Conservation (phyloP, 345 rosid genomes). For the Eucalyptus tenuipes region DNA sequence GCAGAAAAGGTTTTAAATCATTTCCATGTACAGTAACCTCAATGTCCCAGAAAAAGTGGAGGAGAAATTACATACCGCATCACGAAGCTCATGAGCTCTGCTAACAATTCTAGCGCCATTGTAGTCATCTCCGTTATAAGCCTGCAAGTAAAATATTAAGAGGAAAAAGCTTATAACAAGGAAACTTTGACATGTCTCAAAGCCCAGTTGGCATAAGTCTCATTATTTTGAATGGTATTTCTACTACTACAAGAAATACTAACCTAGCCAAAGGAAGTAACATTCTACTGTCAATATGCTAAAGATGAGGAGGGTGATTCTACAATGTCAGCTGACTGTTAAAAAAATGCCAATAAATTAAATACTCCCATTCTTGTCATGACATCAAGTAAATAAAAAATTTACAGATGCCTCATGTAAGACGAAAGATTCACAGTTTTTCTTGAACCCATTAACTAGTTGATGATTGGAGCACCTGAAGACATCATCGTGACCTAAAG, state of each 20-base stretch:
- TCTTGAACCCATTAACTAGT: background rate
- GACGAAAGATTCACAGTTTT: background rate
- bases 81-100: constrained; percentile 89
- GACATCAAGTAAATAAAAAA: background rate
- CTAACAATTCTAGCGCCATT: constrained; percentile 93
- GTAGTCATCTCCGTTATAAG: constrained; percentile 89
- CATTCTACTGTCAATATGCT: background rate
- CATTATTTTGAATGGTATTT: background rate
- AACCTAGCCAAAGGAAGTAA: background rate
- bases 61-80: constrained; percentile 44
- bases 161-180: background rate
- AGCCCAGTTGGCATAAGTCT: background rate
- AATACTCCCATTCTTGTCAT: background rate
- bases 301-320: background rate
- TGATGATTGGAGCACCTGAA: background rate
- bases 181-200: background rate
- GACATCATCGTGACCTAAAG: background rate
- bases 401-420: background rate
- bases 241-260: background rate
- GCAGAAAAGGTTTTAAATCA: background rate
- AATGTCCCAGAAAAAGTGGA: background rate
- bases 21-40: background rate
- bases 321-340: background rate
- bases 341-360: background rate
- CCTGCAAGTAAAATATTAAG: constrained; percentile 27